These are phyloP conservation scores for Pouteria glomerata DNA, from an alignment of 148 eudicot genomes.

Conservation along the genomic window DNA sequence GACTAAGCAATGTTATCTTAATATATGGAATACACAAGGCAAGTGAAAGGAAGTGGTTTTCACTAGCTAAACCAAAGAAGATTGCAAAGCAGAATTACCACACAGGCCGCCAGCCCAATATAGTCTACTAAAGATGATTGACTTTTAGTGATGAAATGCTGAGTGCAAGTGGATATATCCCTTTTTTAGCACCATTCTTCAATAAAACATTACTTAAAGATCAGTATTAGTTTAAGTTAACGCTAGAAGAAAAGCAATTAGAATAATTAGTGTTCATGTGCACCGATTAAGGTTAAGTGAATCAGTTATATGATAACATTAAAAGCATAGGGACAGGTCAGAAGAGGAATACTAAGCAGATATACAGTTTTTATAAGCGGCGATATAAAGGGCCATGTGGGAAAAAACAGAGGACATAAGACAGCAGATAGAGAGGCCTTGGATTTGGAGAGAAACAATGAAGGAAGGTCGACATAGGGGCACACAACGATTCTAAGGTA, in stretches of 20 bases:
- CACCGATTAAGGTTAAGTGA: background rate
- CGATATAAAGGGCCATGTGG: too few relatives aligned
- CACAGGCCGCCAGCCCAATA: background rate
- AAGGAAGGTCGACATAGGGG: too few relatives aligned
- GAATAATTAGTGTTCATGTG: background rate
- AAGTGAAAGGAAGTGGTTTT: background rate
- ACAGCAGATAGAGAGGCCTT: too few relatives aligned
- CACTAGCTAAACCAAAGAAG: background rate
- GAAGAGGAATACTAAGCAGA: too few relatives aligned
- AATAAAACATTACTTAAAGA: background rate
- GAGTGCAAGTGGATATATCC: background rate
- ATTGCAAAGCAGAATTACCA: background rate
- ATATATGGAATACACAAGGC: background rate
- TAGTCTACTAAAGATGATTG: background rate
- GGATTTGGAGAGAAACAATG: too few relatives aligned
- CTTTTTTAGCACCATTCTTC: background rate
- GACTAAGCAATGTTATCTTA: background rate
- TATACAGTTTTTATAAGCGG: too few relatives aligned
- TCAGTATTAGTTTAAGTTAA: too few relatives aligned
- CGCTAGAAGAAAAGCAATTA: slow-evolving; percentile 3
- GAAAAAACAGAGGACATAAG: too few relatives aligned
- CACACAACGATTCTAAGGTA: too few relatives aligned
- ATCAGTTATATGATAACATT: background rate
- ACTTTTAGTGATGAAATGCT: background rate
- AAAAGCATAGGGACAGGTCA: too few relatives aligned